These are phyloP conservation scores for Dendrocalamus latiflorus DNA, from an alignment of 202 grass and related monocot genomes.

Conservation along the genomic window DNA sequence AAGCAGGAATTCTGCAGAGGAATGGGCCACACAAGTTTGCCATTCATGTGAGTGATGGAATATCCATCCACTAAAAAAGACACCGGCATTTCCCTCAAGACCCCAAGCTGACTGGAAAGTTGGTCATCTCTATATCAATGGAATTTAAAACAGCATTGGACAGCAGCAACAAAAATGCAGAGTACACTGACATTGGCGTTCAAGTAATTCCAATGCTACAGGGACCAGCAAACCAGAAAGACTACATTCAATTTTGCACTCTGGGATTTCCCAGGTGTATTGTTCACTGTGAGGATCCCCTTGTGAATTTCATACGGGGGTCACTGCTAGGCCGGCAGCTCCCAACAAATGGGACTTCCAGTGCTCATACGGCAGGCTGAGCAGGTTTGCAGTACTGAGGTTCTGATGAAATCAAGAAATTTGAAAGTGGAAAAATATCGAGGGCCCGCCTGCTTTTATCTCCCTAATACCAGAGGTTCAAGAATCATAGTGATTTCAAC, in stretches of 20 bases:
- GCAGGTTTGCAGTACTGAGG: not conserved
- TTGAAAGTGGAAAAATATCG: not conserved
- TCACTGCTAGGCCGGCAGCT: not conserved
- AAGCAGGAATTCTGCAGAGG: conserved; percentile 8
- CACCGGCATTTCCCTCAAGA: not conserved
- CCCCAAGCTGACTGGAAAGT: not conserved
- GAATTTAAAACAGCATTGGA: not conserved
- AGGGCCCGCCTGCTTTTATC: too few species aligned
- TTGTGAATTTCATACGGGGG: not conserved
- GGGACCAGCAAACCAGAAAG: not conserved
- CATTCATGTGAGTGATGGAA: not conserved
- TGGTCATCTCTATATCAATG: not conserved
- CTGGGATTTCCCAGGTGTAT: not conserved
- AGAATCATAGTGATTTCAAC: conserved; percentile 15
- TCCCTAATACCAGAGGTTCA: not conserved
- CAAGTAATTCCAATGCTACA: not conserved
- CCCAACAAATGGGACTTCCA: not conserved
- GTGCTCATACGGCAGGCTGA: not conserved
- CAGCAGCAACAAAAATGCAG: not conserved
- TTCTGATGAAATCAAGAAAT: not conserved
- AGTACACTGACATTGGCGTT: not conserved
- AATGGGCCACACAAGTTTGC: not conserved
- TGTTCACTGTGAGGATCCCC: not conserved
- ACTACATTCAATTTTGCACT: not conserved
- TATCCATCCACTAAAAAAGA: not conserved